Evolutionary conservation across 768 basidiomycete genomes (phyloP).

Genomic region (Phlegmacium glaucopus): DNA sequence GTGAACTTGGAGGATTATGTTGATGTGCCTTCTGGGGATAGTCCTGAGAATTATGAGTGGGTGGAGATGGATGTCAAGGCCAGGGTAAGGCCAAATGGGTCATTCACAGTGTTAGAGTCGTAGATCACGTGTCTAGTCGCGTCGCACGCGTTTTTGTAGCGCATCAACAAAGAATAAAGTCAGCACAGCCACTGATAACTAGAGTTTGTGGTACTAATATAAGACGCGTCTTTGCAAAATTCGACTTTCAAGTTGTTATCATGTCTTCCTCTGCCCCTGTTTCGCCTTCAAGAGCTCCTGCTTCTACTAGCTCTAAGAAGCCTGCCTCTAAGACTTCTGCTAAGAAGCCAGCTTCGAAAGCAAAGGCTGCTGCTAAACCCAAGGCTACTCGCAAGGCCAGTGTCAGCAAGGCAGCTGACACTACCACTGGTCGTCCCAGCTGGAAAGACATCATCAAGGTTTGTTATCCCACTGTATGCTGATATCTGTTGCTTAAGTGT

Average conservation of each 20-base stretch:
- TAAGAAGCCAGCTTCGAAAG: constrained; percentile 20
- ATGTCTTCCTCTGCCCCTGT: constrained; percentile 21
- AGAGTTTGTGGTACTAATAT: constrained; percentile 15
- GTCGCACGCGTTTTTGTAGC: constrained; percentile 16
- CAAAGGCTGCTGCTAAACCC: constrained; percentile 21
- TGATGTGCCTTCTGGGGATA: constrained; percentile 21
- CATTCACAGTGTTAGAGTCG: constrained; percentile 39
- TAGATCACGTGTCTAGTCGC: constrained; percentile 15
- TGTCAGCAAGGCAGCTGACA: constrained; percentile 20
- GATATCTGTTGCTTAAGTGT: constrained; percentile 1
- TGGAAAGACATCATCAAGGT: constrained; percentile 59
- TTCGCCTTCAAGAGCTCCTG: constrained; percentile 9
- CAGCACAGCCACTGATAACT: constrained; percentile 34
- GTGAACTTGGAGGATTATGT: constrained; percentile 41
- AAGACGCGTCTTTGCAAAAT: constrained; percentile 9
- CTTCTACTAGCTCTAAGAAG: constrained; percentile 16
- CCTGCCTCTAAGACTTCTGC: constrained; percentile 10
- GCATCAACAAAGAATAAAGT: constrained; percentile 37
- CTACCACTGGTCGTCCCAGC: constrained; percentile 34
- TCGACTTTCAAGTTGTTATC: not conserved
- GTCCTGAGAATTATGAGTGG: constrained; percentile 21
- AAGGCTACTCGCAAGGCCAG: constrained; percentile 32
- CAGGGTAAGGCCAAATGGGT: constrained; percentile 60
- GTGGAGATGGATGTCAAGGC: constrained; percentile 20
- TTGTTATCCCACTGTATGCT: constrained; percentile 9